Conservation (phyloP, 2,329 filamentous ascomycete species). For the Trichophyton mentagrophytes region DNA sequence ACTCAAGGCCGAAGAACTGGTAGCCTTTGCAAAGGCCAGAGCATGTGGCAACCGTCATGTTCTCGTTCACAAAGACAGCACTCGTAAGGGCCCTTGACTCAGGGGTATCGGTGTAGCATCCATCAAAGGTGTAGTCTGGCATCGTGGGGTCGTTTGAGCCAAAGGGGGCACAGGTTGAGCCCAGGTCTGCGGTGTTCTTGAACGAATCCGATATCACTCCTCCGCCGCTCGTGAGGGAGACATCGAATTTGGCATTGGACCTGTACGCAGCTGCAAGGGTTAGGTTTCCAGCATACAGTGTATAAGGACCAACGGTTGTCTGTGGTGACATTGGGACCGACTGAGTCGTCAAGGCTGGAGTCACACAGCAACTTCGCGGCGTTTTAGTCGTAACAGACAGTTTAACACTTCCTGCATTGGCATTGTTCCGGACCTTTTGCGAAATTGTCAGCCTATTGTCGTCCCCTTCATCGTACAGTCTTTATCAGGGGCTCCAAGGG, state of each 20-base stretch:
- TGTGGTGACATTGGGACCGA: constrained; percentile 6
- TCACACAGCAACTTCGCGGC: constrained; percentile 9
- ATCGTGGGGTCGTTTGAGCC: not conserved
- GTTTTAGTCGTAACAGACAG: constrained; percentile 8
- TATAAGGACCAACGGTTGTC: constrained; percentile 8
- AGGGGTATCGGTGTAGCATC: constrained; percentile 11
- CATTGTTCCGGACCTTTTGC: constrained; percentile 7
- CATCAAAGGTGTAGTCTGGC: constrained; percentile 7
- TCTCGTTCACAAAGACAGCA: not conserved
- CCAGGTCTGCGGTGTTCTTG: constrained; percentile 8
- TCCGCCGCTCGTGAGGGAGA: constrained; percentile 1
- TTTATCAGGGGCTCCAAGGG: too few relatives aligned
- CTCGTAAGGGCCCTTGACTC: constrained; percentile 6
- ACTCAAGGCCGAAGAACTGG: constrained; percentile 12
- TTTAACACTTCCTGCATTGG: not conserved
- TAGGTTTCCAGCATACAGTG: constrained; percentile 7
- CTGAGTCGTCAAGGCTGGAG: constrained; percentile 7
- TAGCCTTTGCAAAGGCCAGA: constrained; percentile 5
- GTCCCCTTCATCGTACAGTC: too few relatives aligned
- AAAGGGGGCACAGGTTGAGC: constrained; percentile 5
- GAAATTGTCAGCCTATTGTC: not conserved
- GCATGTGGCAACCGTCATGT: constrained; percentile 8
- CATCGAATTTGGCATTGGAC: constrained; percentile 7
- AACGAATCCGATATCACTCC: constrained; percentile 6
- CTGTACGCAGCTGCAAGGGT: constrained; percentile 2